These are phyloP conservation scores for Blepharisma undulans DNA, from an alignment of 169 alveolate genomes.

Conservation along the genomic window DNA sequence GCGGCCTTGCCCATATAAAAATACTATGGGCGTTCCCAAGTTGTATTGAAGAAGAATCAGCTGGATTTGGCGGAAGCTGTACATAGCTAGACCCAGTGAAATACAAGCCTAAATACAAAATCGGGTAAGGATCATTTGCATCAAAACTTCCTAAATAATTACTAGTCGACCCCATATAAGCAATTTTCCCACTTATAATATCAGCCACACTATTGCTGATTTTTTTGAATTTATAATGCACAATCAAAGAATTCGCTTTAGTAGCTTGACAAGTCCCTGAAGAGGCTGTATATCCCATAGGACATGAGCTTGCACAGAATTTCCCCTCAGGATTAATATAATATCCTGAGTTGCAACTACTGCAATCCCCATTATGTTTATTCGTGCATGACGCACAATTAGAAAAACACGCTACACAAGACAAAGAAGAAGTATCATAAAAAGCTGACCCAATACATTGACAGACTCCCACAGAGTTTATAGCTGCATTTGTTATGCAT, in stretches of 20 bases:
- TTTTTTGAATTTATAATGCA: not conserved
- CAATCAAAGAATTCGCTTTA: not conserved
- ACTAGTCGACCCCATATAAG: slow-evolving; percentile 4
- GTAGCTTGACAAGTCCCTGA: not conserved
- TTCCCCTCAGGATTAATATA: slow-evolving; percentile 1
- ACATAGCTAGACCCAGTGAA: not conserved
- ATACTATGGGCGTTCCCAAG: slow-evolving; percentile 9
- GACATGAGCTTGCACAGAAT: not conserved
- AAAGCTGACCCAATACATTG: not conserved
- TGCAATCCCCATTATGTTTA: not conserved
- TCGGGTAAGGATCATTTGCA: slow-evolving; percentile 18
- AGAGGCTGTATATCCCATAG: not conserved
- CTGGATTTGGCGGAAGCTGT: not conserved
- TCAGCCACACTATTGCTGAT: not conserved
- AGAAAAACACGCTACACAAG: not conserved
- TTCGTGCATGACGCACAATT: not conserved
- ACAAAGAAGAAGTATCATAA: not conserved
- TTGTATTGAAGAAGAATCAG: not conserved
- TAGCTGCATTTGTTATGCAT: not conserved
- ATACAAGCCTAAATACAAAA: not conserved
- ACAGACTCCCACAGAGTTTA: not conserved
- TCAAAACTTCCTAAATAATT: not conserved
- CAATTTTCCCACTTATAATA: not conserved
- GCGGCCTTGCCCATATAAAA: slow-evolving; percentile 12
- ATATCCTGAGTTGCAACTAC: not conserved